Evolutionary conservation across 2,329 filamentous ascomycete genomes (phyloP).

Genomic region (Helotiales sp.): DNA sequence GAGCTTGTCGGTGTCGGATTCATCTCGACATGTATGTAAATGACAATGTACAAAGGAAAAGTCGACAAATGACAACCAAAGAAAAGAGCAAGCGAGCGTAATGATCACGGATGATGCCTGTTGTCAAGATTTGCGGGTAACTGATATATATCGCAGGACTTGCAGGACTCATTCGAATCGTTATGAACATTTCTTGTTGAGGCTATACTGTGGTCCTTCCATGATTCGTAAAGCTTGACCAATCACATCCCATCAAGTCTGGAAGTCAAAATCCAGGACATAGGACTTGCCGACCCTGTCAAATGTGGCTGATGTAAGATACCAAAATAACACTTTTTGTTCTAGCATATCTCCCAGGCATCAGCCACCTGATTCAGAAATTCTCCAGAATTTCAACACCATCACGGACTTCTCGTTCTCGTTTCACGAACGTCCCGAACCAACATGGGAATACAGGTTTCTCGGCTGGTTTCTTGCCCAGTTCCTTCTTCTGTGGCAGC

Average conservation of each 20-base stretch:
- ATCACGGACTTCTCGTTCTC: neutral
- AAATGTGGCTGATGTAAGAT: slow-evolving; percentile 8
- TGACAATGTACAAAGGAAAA: neutral
- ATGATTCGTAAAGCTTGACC: slow-evolving; percentile 1
- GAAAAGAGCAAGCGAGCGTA: neutral
- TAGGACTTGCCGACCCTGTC: neutral
- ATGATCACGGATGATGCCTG: neutral
- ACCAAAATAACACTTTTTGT: neutral
- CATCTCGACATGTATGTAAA: neutral
- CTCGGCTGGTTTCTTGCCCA: neutral
- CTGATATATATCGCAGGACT: neutral
- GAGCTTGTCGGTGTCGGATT: neutral
- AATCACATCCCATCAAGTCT: neutral
- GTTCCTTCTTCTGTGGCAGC: neutral
- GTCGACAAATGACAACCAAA: neutral
- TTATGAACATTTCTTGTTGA: neutral
- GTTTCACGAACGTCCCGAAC: neutral
- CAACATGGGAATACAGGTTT: neutral
- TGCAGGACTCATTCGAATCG: neutral
- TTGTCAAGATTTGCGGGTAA: neutral
- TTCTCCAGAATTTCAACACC: neutral
- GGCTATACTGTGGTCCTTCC: slow-evolving; percentile 3
- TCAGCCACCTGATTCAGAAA: neutral
- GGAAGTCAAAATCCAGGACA: neutral
- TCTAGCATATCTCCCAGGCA: neutral